phyloP scores from a whole-genome alignment of 139 green algal genomes.

The Pseudopediastrum boryanum region DNA sequence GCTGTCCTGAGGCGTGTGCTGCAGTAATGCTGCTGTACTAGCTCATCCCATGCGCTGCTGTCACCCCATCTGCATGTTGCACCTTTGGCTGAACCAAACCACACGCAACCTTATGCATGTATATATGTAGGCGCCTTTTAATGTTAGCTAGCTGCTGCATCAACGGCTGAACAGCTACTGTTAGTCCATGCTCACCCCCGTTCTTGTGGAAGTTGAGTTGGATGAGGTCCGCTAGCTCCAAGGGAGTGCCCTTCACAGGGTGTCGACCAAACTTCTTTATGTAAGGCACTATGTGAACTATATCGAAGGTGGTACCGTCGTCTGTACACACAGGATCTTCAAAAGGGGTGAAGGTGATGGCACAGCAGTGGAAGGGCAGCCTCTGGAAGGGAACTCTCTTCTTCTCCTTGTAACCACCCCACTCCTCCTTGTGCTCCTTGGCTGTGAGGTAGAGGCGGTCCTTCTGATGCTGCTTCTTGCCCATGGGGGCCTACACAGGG shows the following conservation, averaged over 20 bases:
- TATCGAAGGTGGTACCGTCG: conserved; percentile 85
- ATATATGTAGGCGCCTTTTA: no score
- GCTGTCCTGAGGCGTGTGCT: no score
- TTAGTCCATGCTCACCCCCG: conserved; percentile 17
- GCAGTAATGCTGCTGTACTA: no score
- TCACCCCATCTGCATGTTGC: no score
- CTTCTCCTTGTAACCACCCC: conserved; percentile 73
- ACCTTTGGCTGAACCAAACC: no score
- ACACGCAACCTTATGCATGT: no score
- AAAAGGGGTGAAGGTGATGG: conserved; percentile 92
- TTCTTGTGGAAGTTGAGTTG: conserved; percentile 96
- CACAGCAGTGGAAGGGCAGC: conserved; percentile 95
- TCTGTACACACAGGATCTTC: conserved; percentile 91
- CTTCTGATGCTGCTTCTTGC: conserved; percentile 78
- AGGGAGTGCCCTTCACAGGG: conserved; percentile 83
- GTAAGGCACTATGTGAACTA: conserved; percentile 86
- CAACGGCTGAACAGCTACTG: neutral
- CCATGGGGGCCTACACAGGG: conserved; percentile 68
- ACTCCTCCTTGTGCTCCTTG: conserved; percentile 90
- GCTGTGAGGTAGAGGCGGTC: conserved; percentile 83
- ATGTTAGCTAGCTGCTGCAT: conserved; percentile 28
- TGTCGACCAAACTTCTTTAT: conserved; percentile 85
- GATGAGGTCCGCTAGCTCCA: conserved; percentile 88
- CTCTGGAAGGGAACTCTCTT: conserved; percentile 66
- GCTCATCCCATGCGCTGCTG: no score